Conservation (phyloP, 2,329 filamentous ascomycete genomes). For the Alternaria rosae region DNA sequence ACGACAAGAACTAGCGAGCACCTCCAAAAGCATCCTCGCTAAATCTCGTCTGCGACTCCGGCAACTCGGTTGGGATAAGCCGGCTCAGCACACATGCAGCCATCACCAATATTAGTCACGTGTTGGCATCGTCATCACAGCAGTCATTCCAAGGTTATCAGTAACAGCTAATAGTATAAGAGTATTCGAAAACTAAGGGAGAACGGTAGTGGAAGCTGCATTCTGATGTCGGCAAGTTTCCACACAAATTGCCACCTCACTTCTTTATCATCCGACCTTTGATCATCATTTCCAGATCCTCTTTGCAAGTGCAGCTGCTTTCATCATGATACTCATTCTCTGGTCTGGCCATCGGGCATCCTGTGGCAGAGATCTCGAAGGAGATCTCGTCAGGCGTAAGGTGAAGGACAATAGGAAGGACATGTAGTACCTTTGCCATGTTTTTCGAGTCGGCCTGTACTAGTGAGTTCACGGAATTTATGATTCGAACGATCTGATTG, state of each 20-base stretch:
- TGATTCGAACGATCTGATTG: not conserved
- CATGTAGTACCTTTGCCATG: no score
- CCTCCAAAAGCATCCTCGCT: not conserved
- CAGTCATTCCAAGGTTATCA: not conserved
- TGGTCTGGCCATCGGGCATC: not conserved
- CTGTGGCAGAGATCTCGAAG: not conserved
- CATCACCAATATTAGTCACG: not conserved
- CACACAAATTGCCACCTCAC: no score
- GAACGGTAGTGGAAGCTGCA: no score
- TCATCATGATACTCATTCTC: not conserved
- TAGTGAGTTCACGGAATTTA: not conserved
- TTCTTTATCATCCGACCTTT: not conserved
- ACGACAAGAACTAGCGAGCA: not conserved
- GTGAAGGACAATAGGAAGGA: no score
- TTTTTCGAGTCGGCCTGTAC: not conserved
- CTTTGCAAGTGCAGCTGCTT: not conserved
- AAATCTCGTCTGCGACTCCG: not conserved
- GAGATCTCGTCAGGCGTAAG: not conserved
- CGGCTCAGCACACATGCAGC: no score
- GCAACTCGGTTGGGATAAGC: no score
- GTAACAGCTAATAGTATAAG: not conserved
- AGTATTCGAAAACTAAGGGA: no score
- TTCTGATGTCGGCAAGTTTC: no score
- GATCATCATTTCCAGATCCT: not conserved
- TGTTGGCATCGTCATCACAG: not conserved